Base-by-base conservation (phyloP, 441 rosid species). In the Euphorbia celastroides region DNA sequence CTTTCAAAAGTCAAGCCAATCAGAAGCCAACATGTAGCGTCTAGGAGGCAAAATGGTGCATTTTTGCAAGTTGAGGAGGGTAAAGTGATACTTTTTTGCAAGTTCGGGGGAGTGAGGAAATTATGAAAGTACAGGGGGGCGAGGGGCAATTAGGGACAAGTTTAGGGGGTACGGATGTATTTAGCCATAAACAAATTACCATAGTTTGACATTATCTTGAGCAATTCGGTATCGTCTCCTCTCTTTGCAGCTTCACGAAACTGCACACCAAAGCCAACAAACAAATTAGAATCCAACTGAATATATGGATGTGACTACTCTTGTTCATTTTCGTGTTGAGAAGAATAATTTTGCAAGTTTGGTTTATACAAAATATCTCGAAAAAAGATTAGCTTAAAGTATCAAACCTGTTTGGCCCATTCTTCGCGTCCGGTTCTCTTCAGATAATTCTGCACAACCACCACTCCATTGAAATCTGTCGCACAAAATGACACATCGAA, bases 381-480 rank as follows among this genome's bases (percentile, higher is more conserved):
- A 17, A n/a, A 20, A 70, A 31, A 48, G 55, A 31, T n/a, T 56
- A 30, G 42, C 5, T 50, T 5, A 7, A 50, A 57, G 11, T n/a
- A 62, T 12, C 70, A 77, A 69, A 94, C 99, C 97, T 83, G 93
- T 77, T 76, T 84, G 1, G 93, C 92, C 99, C 99, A 94, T 75
- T 87, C 98, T 64, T 78, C 83, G 66, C 93, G 88, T 6, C 96
- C 96, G 5, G 93, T 88, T 77, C 94, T 87, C 50, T 79, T 73
- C 36, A 94, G 84, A 82, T 92, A 88, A 79, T 88, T 94, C 79
- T 88, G 96, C 52, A 94, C 96, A 32, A 94, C 89, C 70, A 84
- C 75, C 63, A 78, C 91, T 51, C 97, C 98, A 0, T 90, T 92
- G 73, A 94, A 94, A 89, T 94, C 99, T 94, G 92, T 83, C 72